Evolutionary conservation across 2,329 filamentous ascomycete genomes (phyloP).

Genomic region (Hortaea sp.): DNA sequence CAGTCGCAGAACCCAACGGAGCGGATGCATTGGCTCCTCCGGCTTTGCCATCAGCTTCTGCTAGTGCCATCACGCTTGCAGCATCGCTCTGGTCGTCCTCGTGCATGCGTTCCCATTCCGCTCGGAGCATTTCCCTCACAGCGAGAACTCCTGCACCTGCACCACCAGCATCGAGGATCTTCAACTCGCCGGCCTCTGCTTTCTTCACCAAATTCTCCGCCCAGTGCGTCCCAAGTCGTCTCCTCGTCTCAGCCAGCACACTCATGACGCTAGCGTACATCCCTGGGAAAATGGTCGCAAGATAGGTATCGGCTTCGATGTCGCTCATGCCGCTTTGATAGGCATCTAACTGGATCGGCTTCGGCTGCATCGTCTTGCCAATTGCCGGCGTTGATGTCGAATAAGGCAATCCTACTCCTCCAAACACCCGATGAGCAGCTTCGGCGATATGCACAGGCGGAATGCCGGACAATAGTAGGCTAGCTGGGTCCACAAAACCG

Average conservation of each 20-base stretch:
- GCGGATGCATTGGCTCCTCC: slow-evolving; percentile 32
- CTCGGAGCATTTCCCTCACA: slow-evolving; percentile 66
- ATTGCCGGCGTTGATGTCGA: slow-evolving; percentile 60
- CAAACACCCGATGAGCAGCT: slow-evolving; percentile 64
- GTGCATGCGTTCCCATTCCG: slow-evolving; percentile 68
- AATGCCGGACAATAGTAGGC: slow-evolving; percentile 49
- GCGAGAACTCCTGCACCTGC: slow-evolving; percentile 65
- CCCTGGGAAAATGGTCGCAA: slow-evolving; percentile 59
- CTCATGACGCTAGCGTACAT: slow-evolving; percentile 60
- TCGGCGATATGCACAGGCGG: slow-evolving; percentile 65
- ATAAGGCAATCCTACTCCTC: slow-evolving; percentile 64
- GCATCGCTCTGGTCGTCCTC: slow-evolving; percentile 14
- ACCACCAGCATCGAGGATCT: slow-evolving; percentile 63
- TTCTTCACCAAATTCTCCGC: slow-evolving; percentile 52
- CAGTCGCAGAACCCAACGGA: slow-evolving; percentile 64
- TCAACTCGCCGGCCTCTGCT: slow-evolving; percentile 43
- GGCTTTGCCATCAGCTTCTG: slow-evolving; percentile 23
- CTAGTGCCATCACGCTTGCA: slow-evolving; percentile 14
- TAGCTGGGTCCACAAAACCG: slow-evolving; percentile 61
- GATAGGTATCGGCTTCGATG: slow-evolving; percentile 64
- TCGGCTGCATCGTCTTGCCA: slow-evolving; percentile 50
- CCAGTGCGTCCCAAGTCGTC: slow-evolving; percentile 62
- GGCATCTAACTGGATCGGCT: slow-evolving; percentile 54
- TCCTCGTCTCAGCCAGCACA: slow-evolving; percentile 62
- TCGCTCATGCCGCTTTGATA: slow-evolving; percentile 58